phyloP scores from a whole-genome alignment of 257 asterid species.

The Coffea canephora region DNA sequence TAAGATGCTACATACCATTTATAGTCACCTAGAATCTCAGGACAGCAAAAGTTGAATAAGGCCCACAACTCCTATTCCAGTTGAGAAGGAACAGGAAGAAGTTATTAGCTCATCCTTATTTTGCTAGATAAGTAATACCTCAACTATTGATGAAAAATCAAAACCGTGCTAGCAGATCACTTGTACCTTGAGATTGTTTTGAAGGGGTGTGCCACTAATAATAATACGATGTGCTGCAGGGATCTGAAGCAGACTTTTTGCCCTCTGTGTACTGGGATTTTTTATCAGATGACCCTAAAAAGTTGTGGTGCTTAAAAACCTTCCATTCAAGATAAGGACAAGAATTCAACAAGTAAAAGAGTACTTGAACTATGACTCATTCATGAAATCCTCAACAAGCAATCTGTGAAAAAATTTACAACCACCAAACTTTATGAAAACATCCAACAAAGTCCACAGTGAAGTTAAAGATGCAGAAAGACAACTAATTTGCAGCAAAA shows the following conservation, averaged over 20 bases:
- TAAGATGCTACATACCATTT: constrained; percentile 53
- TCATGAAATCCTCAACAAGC: not conserved
- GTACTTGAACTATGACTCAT: not conserved
- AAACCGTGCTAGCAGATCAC: constrained; percentile 3
- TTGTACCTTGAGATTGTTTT: constrained; percentile 87
- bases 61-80: constrained; percentile 87
- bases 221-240: constrained; percentile 84
- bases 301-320: constrained; percentile 7
- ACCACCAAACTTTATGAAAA: not conserved
- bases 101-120: constrained; percentile 6
- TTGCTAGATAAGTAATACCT: constrained; percentile 4
- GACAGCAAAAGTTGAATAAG: constrained; percentile 81
- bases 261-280: constrained; percentile 96
- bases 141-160: constrained; percentile 5
- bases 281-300: constrained; percentile 92
- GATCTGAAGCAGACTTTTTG: constrained; percentile 90
- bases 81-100: constrained; percentile 7
- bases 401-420: not conserved
- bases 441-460: not conserved
- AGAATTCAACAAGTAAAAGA: not conserved
- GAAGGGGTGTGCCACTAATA: constrained; percentile 97
- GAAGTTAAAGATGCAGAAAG: not conserved
- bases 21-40: constrained; percentile 85
- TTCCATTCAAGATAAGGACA: not conserved
- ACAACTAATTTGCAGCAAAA: not conserved